Evolutionary conservation across 306 rosid genomes (phyloP), one percentile per base, ranked within the genome.

Genomic region (barrel medic (Medicago truncatula)): DNA sequence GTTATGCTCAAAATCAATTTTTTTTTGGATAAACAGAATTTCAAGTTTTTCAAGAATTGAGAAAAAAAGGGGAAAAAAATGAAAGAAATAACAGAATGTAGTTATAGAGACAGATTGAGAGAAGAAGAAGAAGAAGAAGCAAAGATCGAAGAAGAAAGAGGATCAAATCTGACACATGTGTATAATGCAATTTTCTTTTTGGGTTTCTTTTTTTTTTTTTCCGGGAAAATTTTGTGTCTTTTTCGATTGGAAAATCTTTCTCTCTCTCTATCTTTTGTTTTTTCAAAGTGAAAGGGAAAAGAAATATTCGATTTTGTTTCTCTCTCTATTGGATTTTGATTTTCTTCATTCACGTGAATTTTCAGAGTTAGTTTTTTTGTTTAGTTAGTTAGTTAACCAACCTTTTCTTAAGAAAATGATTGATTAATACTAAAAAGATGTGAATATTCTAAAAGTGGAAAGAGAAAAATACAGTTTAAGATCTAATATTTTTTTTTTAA

Each of bases 161-260:
- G 38, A 34, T 23, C 75, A 66, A 81, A 81, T 84, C 78, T 73
- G 47, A 63, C 65, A 39, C 43, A 67, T 53, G 18, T 43, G 60
- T 14, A 25, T 15, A 36, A 68, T 64, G 80, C 69, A 73, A 50
- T 23, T 12, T 4, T 13, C n/a, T 60, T 67, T 44, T 57, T 15
- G 16, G 12, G n/a, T n/a, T n/a, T n/a, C 2, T 23, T 23, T 21
- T 34, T 78, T 31, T n/a, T 56, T 68, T 76, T 81, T 76, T 58
- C 52, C 47, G 39, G 73, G 73, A 25, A 75, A 80, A 75, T 11
- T 3, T 43, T 56, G 6, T 9, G 62, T 53, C 15, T 52, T 53
- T 70, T 17, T 58, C 74, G 49, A 80, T 4, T 60, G 73, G 67
- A 76, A 53, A 77, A 0, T 60, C 54, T 73, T 75, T 75, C 57